Base-by-base conservation (phyloP, 2,329 filamentous ascomycete genomes). In the Penicillium sp. region DNA sequence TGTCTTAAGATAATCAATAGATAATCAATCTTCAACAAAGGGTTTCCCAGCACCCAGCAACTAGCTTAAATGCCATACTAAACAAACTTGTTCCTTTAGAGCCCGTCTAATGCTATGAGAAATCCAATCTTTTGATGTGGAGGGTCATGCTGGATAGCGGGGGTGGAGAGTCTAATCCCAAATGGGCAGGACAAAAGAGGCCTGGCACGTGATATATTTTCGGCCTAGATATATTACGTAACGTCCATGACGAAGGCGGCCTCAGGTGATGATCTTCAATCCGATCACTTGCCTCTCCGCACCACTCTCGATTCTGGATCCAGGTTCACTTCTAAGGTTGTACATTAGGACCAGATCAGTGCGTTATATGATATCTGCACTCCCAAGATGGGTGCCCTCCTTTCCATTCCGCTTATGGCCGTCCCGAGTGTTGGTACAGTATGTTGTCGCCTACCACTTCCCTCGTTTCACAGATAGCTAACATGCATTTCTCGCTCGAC, bases 401-500 rank as follows among this genome's bases (percentile, higher is more conserved):
- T 98, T 48, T 96, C 91, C 55, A 71, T 98, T 54, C 93, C 93
- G 60, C 77, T 98, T 56, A 75, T 98, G 72, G 90, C 88, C 59
- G 70, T 98, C 59, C 93, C 93, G 56, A 88, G 88, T 74, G 74
- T 87, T 59, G 81, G 87, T 69, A 88, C 89, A 48, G 88, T 97
- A 83, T 56, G 85, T 78, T 43, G 38, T 13, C 29, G 28, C 48
- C 45, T 48, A 39, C 51, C 53, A 47, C 22, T 19, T 24, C 10
- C 47, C 33, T 17, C 4, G 13, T n/a, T 19, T 3, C 19, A 24
- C 22, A 49, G 28, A 29, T 61, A 51, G 43, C 53, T 58, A 41
- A 53, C 60, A 35, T 22, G 21, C 4, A 34, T 46, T 40, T n/a
- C 15, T 6, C 8, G 41, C 41, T 39, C 21, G 40, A 43, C 64